phyloP scores from a whole-genome alignment of 768 basidiomycete species.

The Pleurotus sapidus region DNA sequence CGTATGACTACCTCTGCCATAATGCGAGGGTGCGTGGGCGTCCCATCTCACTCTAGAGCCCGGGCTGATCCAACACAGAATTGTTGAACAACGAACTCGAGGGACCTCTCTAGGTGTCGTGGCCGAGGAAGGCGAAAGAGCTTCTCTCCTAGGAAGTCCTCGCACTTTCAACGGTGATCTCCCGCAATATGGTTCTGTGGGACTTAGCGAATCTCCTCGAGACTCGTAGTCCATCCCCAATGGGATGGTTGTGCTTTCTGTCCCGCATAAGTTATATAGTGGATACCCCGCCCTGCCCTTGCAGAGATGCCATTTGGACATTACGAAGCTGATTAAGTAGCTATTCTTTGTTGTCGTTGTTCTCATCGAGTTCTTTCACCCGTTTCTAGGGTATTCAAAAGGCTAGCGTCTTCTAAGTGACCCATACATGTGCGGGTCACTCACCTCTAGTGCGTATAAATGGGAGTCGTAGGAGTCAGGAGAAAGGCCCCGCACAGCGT shows the following conservation, averaged over 20 bases:
- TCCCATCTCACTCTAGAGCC: neutral
- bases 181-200: constrained; percentile 5
- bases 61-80: constrained; percentile 28
- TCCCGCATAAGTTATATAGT: no score
- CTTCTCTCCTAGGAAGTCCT: constrained; percentile 28
- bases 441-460: constrained; percentile 73
- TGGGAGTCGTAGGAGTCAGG: constrained; percentile 76
- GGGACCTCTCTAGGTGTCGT: constrained; percentile 17
- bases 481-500: constrained; percentile 70
- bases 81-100: constrained; percentile 51
- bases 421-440: constrained; percentile 10
- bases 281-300: no score
- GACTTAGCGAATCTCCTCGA: constrained; percentile 5
- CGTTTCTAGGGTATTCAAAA: neutral
- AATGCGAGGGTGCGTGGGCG: constrained; percentile 66
- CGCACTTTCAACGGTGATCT: constrained; percentile 2
- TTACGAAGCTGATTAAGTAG: no score
- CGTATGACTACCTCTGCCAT: constrained; percentile 70
- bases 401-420: neutral
- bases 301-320: no score
- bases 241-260: no score
- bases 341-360: neutral
- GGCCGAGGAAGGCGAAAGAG: constrained; percentile 25
- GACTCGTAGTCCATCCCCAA: neutral
- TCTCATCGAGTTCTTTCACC: constrained; percentile 2